phyloP scores from a whole-genome alignment of 169 alveolate species.

The Cryptosporidium viatorum region DNA sequence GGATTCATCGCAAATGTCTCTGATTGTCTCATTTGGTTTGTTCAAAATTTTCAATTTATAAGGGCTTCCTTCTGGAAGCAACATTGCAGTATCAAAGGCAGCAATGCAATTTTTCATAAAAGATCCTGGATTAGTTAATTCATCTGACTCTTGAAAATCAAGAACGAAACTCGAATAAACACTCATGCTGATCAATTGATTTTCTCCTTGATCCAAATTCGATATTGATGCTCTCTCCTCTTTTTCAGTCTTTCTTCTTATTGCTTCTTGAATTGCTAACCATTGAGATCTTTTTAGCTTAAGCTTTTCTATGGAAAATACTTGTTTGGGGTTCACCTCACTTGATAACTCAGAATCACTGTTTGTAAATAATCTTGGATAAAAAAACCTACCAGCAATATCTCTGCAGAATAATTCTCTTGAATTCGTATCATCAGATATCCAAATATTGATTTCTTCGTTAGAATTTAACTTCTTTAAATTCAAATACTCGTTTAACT shows the following conservation, averaged over 20 bases:
- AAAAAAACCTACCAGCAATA: constrained; percentile 64
- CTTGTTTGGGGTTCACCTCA: neutral
- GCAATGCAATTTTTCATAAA: constrained; percentile 65
- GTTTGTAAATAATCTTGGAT: constrained; percentile 27
- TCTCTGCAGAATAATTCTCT: constrained; percentile 73
- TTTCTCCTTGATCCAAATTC: neutral
- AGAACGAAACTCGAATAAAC: constrained; percentile 52
- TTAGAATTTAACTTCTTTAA: constrained; percentile 3
- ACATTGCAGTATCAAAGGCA: constrained; percentile 51
- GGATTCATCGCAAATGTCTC: constrained; percentile 32
- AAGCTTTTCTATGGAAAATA: constrained; percentile 28
- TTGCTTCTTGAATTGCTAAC: constrained; percentile 52
- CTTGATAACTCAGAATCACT: constrained; percentile 29
- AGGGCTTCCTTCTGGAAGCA: constrained; percentile 67
- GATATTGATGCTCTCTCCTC: neutral
- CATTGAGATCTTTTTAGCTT: constrained; percentile 56
- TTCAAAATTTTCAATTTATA: constrained; percentile 10
- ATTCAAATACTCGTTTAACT: constrained; percentile 14
- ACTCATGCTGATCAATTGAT: constrained; percentile 6
- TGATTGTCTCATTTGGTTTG: constrained; percentile 9
- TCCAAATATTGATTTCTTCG: constrained; percentile 41
- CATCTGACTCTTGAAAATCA: constrained; percentile 66
- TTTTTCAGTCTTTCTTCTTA: constrained; percentile 19
- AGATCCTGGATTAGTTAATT: constrained; percentile 35
- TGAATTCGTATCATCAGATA: constrained; percentile 27